Evolutionary conservation across 2,329 filamentous ascomycete species (phyloP).

Genomic region (Cytospora mali): DNA sequence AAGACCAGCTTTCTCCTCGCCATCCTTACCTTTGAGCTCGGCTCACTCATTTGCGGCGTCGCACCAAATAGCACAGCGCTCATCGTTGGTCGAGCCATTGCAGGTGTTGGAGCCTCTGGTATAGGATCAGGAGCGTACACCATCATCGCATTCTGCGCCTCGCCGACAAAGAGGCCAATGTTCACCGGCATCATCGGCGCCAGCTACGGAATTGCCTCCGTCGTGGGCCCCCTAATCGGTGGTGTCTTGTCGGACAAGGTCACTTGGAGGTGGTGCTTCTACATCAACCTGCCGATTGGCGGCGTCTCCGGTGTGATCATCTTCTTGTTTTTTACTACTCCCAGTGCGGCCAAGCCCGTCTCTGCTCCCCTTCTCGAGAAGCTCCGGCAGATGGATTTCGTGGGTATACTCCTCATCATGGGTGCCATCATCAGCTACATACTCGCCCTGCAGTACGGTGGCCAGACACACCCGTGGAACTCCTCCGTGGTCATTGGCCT

Average conservation of each 20-base stretch:
- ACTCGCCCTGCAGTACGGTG: slow-evolving; percentile 48
- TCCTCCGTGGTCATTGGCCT: slow-evolving; percentile 39
- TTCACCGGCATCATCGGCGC: slow-evolving; percentile 29
- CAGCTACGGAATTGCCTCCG: slow-evolving; percentile 30
- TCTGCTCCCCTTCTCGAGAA: slow-evolving; percentile 40
- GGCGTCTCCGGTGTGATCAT: slow-evolving; percentile 33
- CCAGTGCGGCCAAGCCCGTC: slow-evolving; percentile 37
- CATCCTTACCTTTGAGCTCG: slow-evolving; percentile 48
- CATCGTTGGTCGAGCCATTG: slow-evolving; percentile 30
- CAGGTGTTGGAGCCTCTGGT: slow-evolving; percentile 28
- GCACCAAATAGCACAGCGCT: slow-evolving; percentile 34
- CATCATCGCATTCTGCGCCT: slow-evolving; percentile 32
- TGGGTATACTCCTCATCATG: slow-evolving; percentile 45
- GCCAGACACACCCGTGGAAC: slow-evolving; percentile 43
- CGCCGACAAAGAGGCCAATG: slow-evolving; percentile 30
- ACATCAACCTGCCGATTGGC: slow-evolving; percentile 39
- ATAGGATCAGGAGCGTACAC: slow-evolving; percentile 28
- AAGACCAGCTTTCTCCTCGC: slow-evolving; percentile 42
- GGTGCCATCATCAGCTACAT: slow-evolving; percentile 42
- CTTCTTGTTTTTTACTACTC: slow-evolving; percentile 41
- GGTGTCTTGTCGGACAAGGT: slow-evolving; percentile 34
- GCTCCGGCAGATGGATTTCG: slow-evolving; percentile 46
- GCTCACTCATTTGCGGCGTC: slow-evolving; percentile 47
- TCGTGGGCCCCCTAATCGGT: slow-evolving; percentile 34
- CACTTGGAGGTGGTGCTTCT: slow-evolving; percentile 37